These are phyloP conservation scores for Thamnidium elegans DNA, from an alignment of 192 early-diverging fungal genomes.

Conservation along the genomic window DNA sequence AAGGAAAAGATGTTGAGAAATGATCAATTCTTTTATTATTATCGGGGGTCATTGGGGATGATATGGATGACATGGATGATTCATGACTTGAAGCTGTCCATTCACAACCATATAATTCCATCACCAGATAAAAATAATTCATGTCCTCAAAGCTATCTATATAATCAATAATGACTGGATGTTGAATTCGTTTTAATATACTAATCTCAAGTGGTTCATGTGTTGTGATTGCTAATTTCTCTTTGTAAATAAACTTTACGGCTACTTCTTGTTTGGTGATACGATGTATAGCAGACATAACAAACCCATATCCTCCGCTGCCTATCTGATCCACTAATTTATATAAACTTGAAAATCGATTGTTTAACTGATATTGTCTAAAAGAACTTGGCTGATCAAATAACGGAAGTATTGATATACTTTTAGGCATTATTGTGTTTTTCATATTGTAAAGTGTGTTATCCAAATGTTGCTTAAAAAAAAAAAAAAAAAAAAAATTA, in stretches of 20 bases:
- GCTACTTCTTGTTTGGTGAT: slow-evolving; percentile 56
- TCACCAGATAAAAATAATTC: slow-evolving; percentile 50
- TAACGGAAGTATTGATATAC: no score
- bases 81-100: not conserved
- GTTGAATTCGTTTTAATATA: slow-evolving; percentile 44
- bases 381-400: not conserved
- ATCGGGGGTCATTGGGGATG: no score
- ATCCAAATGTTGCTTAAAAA: not conserved
- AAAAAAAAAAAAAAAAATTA: not conserved
- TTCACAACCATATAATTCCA: slow-evolving; percentile 50
- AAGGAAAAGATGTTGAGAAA: not conserved
- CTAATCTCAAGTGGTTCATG: slow-evolving; percentile 51
- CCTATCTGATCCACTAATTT: slow-evolving; percentile 52
- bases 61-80: not conserved
- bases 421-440: no score
- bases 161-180: slow-evolving; percentile 62
- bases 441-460: no score
- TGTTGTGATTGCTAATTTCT: slow-evolving; percentile 45
- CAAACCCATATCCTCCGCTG: slow-evolving; percentile 67
- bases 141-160: slow-evolving; percentile 45
- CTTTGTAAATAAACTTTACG: slow-evolving; percentile 67
- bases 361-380: not conserved
- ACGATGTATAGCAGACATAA: slow-evolving; percentile 51
- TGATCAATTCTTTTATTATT: not conserved
- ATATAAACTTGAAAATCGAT: slow-evolving; percentile 24